phyloP scores from a whole-genome alignment of 768 basidiomycete species.

The Rhodotorula diobovata region DNA sequence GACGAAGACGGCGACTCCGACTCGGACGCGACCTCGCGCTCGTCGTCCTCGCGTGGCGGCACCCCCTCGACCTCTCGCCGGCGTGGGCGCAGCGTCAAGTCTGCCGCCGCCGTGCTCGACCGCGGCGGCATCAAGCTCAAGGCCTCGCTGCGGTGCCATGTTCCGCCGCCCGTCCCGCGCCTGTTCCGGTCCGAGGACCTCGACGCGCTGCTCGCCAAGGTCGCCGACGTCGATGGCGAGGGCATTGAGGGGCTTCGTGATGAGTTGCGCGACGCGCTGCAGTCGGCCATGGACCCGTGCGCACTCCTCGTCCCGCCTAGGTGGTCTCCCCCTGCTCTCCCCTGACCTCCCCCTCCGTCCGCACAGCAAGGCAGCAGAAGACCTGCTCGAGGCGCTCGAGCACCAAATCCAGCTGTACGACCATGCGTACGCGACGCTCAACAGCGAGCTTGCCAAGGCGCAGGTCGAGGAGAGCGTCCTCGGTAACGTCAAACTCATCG shows the following conservation, averaged over 20 bases:
- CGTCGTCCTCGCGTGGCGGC: no score
- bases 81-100: no score
- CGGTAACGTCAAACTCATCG: not conserved
- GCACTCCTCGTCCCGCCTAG: not conserved
- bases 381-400: not conserved
- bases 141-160: not conserved
- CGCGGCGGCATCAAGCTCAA: not conserved
- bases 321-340: not conserved
- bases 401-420: not conserved
- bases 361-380: not conserved
- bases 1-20: no score
- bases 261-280: not conserved
- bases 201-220: not conserved
- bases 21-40: no score
- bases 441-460: not conserved
- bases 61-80: no score
- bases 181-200: not conserved
- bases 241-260: not conserved
- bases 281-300: not conserved
- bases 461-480: constrained; percentile 6
- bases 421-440: not conserved
- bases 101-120: not conserved
- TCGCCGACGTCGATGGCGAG: not conserved
- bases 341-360: not conserved
- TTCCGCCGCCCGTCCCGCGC: not conserved